Conservation (phyloP, 1,284 basidiomycete species). For the Cryptococcus sp. region DNA sequence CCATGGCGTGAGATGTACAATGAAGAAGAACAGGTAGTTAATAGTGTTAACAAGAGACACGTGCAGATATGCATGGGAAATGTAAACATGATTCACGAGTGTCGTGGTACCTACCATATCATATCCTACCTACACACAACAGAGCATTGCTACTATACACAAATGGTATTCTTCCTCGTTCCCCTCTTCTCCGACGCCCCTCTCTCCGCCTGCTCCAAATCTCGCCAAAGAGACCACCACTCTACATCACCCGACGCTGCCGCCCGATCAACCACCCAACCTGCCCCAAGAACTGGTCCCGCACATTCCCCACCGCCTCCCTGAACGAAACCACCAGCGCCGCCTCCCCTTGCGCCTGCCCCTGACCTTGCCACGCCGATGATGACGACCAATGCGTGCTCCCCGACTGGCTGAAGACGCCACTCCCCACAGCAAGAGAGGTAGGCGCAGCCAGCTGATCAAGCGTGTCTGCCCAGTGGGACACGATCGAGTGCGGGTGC, state of each 20-base stretch:
- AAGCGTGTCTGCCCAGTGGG: slow-evolving; percentile 33
- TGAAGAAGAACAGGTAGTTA: background rate
- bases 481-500: slow-evolving; percentile 36
- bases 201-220: no score
- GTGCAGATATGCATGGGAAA: background rate
- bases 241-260: background rate
- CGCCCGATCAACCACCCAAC: slow-evolving; percentile 44
- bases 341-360: slow-evolving; percentile 2
- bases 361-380: background rate
- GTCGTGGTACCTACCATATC: background rate
- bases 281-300: slow-evolving; percentile 29
- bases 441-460: slow-evolving; percentile 17
- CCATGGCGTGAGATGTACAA: slow-evolving; percentile 51
- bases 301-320: slow-evolving; percentile 29
- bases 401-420: background rate
- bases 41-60: background rate
- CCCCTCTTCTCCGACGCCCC: no score
- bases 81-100: background rate
- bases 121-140: slow-evolving; percentile 3
- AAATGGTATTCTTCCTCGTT: background rate
- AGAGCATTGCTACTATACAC: background rate
- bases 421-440: background rate
- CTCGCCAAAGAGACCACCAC: background rate
- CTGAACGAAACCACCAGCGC: slow-evolving; percentile 30
- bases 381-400: background rate